Percentiles rank a stretch among this genome's conserved stretches.
Evolutionary conservation across 106 monocot genomes (phyloP).

Genomic region (Vanilla planifolia): DNA sequence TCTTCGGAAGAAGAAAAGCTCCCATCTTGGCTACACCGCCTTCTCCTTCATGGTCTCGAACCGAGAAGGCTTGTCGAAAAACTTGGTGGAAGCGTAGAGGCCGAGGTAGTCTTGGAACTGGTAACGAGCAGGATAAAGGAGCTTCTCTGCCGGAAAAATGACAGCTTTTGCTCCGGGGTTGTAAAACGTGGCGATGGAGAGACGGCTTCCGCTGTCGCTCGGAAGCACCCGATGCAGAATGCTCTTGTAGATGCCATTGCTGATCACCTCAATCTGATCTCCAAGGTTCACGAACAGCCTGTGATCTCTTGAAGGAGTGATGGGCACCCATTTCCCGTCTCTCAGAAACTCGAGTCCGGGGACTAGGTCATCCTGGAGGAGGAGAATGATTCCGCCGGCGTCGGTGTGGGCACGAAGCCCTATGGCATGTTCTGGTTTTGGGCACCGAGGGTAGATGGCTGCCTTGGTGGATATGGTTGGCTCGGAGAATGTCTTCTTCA

Average conservation of each 20-base stretch:
- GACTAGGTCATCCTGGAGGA: slow-evolving; percentile 52
- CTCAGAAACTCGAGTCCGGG: slow-evolving; percentile 58
- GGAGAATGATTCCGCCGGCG: slow-evolving; percentile 63
- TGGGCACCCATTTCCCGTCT: slow-evolving; percentile 41
- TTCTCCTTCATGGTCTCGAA: slow-evolving; percentile 33
- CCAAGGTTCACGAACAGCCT: slow-evolving; percentile 63
- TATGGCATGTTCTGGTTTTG: slow-evolving; percentile 39
- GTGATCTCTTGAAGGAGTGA: slow-evolving; percentile 36
- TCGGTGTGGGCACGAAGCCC: slow-evolving; percentile 78
- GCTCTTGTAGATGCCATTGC: slow-evolving; percentile 68
- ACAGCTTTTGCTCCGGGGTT: slow-evolving; percentile 52
- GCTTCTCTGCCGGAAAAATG: slow-evolving; percentile 39
- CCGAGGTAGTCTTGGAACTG: slow-evolving; percentile 60
- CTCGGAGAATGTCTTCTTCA: slow-evolving; percentile 48
- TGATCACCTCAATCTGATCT: slow-evolving; percentile 69
- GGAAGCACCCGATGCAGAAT: slow-evolving; percentile 45
- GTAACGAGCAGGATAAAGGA: slow-evolving; percentile 47
- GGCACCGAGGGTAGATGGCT: slow-evolving; percentile 59
- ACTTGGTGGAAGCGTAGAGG: slow-evolving; percentile 46
- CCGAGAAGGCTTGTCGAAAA: slow-evolving; percentile 41
- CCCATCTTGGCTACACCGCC: neutral
- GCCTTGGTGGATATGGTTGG: slow-evolving; percentile 54
- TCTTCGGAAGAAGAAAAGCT: neutral
- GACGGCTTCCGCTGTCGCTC: slow-evolving; percentile 37
- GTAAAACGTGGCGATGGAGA: slow-evolving; percentile 73